Conservation (phyloP, 257 asterid genomes). For the Jacaranda mimosifolia region DNA sequence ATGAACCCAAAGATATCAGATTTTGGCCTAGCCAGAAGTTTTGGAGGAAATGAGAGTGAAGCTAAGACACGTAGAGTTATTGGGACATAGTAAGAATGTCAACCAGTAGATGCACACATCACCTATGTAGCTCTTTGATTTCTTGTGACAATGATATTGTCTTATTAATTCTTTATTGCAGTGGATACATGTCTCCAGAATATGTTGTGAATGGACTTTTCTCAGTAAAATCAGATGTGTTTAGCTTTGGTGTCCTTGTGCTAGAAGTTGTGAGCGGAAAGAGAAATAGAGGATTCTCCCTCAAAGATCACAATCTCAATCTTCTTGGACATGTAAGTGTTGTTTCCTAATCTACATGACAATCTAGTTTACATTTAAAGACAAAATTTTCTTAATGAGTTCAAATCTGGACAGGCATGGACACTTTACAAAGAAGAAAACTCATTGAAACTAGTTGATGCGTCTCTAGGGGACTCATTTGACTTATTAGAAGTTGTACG, state of each 20-base stretch:
- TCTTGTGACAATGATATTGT: not conserved
- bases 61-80: conserved; percentile 33
- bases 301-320: conserved; percentile 22
- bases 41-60: conserved; percentile 33
- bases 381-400: not conserved
- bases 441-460: conserved; percentile 7
- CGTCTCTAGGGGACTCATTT: conserved; percentile 10
- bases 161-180: not conserved
- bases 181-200: conserved; percentile 38
- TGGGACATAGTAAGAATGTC: conserved; percentile 38
- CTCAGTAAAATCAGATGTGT: conserved; percentile 28
- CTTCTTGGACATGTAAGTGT: conserved; percentile 32
- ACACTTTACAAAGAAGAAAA: conserved; percentile 30
- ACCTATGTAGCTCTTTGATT: not conserved
- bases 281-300: conserved; percentile 34
- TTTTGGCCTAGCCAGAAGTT: conserved; percentile 36
- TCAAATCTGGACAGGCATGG: conserved; percentile 31
- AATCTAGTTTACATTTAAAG: not conserved
- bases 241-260: conserved; percentile 36
- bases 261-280: conserved; percentile 34
- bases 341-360: not conserved
- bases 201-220: no score
- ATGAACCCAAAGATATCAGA: conserved; percentile 38
- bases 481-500: conserved; percentile 12
- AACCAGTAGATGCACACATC: not conserved